Base-by-base conservation (phyloP, 208 protist species). In the Entamoeba moshkovskii region DNA sequence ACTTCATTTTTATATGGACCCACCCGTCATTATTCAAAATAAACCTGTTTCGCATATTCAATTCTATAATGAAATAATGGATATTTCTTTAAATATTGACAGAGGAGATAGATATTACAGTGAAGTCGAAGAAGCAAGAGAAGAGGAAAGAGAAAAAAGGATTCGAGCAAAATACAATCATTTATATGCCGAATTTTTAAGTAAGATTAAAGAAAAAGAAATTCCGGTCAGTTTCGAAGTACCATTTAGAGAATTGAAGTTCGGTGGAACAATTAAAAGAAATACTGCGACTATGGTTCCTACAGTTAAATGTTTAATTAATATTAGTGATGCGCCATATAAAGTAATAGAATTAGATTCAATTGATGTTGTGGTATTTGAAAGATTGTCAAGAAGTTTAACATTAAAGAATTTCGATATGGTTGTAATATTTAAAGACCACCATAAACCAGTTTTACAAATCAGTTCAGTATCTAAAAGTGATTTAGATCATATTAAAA, bases 21-120 rank as follows among this genome's bases (percentile, higher is more conserved):
- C 59, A 38, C 59, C 59, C 11, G 59, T 85, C 8, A 85, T 85
- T 38, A 85, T 85, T 42, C 59, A 85, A 85, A 85, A 85, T 22
- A 85, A 29, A 8, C 29, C 59, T 29, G 13, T 42, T 33, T 85
- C 59, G n/a, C 18, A 85, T 8, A 85, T 85, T 38, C 59, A 85
- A 38, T 85, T 85, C n/a, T 85, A 85, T 85, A 85, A 85, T 38
- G 59, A 85, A 85, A 85, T 85, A 33, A 85, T 85, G 59, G 59
- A 85, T 85, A 38, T 85, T 85, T 85, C 59, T 33, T 22, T 85
- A 13, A 85, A 85, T 85, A 85, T 85, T 85, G 59, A 85, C n/a
- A 15, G 59, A 33, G 33, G 59, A 29, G 59, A 85, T 38, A 29
- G 33, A 11, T 85, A 85, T 38, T 85, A 85, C 25, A 85, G 59